phyloP scores from a whole-genome alignment of 139 green algal species.

The Tetradesmus obliquus region DNA sequence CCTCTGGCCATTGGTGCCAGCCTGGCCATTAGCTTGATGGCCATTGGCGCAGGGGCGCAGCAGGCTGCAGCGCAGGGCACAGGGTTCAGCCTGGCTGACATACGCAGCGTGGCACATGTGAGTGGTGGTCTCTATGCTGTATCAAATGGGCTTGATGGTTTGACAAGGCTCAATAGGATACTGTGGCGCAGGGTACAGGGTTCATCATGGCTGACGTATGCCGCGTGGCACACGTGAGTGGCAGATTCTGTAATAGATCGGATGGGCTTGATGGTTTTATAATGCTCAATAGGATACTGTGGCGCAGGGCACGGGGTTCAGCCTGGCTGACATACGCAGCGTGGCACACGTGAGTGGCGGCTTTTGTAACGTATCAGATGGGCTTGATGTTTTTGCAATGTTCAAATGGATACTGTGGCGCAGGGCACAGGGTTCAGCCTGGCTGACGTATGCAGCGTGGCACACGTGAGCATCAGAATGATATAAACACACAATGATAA shows the following conservation, averaged over 20 bases:
- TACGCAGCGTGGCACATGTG: neutral
- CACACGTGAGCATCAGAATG: too few species aligned
- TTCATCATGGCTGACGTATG: neutral
- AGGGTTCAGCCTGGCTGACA: neutral
- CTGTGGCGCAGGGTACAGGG: neutral
- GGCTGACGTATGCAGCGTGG: neutral
- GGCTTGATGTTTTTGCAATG: too few species aligned
- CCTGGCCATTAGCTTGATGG: neutral
- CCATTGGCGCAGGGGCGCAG: neutral
- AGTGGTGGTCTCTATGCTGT: too few species aligned
- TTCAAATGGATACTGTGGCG: too few species aligned
- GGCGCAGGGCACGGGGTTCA: neutral
- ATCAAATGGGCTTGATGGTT: too few species aligned
- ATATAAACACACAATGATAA: too few species aligned
- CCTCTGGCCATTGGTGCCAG: neutral
- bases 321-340: neutral
- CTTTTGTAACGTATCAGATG: too few species aligned
- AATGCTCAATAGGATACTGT: too few species aligned
- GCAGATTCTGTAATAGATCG: too few species aligned
- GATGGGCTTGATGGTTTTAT: too few species aligned
- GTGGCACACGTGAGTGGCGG: neutral
- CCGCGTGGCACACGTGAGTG: neutral
- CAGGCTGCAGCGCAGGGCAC: neutral
- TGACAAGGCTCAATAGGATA: too few species aligned
- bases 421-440: conserved; percentile 1